Conservation (phyloP, 2,329 filamentous ascomycete genomes). For the Cyclaneusma minus region DNA sequence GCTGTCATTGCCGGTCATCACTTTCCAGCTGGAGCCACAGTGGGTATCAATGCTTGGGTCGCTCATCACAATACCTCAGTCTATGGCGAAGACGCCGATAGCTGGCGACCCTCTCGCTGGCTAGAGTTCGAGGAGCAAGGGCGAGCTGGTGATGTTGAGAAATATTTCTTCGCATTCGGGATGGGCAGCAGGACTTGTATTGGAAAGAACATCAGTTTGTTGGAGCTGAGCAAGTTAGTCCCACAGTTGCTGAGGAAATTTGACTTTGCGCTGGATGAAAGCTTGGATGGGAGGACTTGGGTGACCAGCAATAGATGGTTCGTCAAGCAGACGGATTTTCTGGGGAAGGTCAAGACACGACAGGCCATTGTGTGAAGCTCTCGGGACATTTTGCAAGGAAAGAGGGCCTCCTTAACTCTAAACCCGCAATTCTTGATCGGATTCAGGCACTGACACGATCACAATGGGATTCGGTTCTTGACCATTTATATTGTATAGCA, state of each 20-base stretch:
- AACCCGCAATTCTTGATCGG: too few species aligned
- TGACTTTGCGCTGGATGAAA: constrained; percentile 14
- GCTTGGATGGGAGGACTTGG: constrained; percentile 4
- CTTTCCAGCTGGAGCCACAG: constrained; percentile 24
- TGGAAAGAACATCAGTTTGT: constrained; percentile 25
- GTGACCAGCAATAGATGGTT: constrained; percentile 13
- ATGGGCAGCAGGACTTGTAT: constrained; percentile 26
- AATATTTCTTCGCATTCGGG: constrained; percentile 19
- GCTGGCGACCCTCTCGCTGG: constrained; percentile 31
- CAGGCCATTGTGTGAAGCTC: too few species aligned
- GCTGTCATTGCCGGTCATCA: constrained; percentile 23
- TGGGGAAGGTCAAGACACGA: constrained; percentile 10
- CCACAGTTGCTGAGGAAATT: constrained; percentile 19
- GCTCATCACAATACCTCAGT: constrained; percentile 25
- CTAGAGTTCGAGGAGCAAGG: constrained; percentile 15
- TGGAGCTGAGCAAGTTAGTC: constrained; percentile 28
- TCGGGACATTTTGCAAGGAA: too few species aligned
- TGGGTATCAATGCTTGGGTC: constrained; percentile 28
- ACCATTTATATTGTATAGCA: too few species aligned
- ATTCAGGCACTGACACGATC: too few species aligned
- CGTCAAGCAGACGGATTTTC: constrained; percentile 15
- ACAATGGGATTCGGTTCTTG: too few species aligned
- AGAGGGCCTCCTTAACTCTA: too few species aligned
- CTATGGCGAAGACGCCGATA: constrained; percentile 25
- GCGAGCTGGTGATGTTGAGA: constrained; percentile 5